Base-by-base conservation (phyloP, 106 monocot species). In the Ottelia alismoides region DNA sequence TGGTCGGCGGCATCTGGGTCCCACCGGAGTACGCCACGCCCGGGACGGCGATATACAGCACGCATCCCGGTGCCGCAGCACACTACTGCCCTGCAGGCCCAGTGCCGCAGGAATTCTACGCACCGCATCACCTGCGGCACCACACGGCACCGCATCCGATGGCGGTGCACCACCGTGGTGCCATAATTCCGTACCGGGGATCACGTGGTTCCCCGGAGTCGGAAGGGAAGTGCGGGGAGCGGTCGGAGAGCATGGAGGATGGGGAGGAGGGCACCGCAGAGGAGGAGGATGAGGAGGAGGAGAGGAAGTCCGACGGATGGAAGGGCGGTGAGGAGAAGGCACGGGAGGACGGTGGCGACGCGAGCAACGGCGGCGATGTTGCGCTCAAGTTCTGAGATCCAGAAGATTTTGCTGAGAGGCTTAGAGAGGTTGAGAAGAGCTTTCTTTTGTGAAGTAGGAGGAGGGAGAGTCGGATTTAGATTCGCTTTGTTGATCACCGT, bases 1-100 rank as follows among this genome's bases (percentile, higher is more conserved):
- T 58, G 35, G 44, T 58, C 14, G 45, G 58, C 21, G 58, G 58
- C 20, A 58, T 58, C 28, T 58, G 58, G 58, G 45, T 58, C 35
- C 44, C 58, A 16, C 58, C 40, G n/a, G 58, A 45, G 45, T 43
- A 58, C 58, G 58, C 58, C 25, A 25, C 44, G 1, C 10, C 31
- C 1, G 31, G 31, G 2, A 17, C 31, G 2, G 56, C 31, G 1
- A 35, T 35, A 30, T 32, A 32, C 22, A 19, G 31, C 0, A 31
- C 30, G 1, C 56, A 56, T 21, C 18, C 54, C 28, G 12, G 3
- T 24, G 52, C 52, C 5, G 25, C 56, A 1, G 31, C 20, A 20
- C 56, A 56, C 31, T 56, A 56, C 56, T 56, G 31, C 56, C 17
- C 53, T 11, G 31, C 56, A 14, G 12, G 12, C 19, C 56, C 56